A percentile compares a stretch with the other conserved stretches of the same genome.
These are phyloP conservation scores for Byssoonygena ceratinophila DNA, from an alignment of 2,329 filamentous ascomycete genomes.

Conservation along the genomic window DNA sequence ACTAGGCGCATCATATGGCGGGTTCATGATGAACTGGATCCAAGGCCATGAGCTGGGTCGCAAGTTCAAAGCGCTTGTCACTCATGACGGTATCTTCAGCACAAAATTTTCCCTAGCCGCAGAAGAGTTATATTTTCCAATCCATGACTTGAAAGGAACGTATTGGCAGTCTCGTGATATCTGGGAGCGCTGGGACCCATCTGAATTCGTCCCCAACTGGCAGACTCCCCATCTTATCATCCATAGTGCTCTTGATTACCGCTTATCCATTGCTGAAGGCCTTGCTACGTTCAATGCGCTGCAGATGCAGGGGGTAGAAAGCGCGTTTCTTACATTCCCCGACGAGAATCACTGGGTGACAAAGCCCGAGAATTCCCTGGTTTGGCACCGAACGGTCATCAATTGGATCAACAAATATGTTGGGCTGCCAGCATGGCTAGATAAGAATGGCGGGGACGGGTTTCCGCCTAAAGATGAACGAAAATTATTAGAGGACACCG, in stretches of 20 bases:
- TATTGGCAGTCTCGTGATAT: constrained; percentile 42
- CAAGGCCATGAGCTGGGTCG: constrained; percentile 45
- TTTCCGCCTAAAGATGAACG: constrained; percentile 4
- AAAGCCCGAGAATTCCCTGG: constrained; percentile 78
- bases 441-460: constrained; percentile 11
- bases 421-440: constrained; percentile 25
- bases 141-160: constrained; percentile 43
- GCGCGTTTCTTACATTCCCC: constrained; percentile 68
- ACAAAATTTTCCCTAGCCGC: constrained; percentile 36
- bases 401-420: constrained; percentile 58
- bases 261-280: constrained; percentile 74
- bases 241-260: constrained; percentile 82
- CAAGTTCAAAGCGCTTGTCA: constrained; percentile 49
- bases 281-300: constrained; percentile 76
- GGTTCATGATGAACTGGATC: constrained; percentile 52
- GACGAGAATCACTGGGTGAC: constrained; percentile 76
- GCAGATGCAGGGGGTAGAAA: constrained; percentile 63
- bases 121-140: constrained; percentile 48
- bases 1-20: constrained; percentile 47
- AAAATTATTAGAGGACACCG: neutral
- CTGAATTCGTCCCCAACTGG: constrained; percentile 55
- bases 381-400: constrained; percentile 82
- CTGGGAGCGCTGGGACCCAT: constrained; percentile 51
- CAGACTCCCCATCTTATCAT: constrained; percentile 79
- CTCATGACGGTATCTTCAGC: constrained; percentile 42